Conservation (phyloP, 208 protist genomes). For the Angomonas desouzai region DNA sequence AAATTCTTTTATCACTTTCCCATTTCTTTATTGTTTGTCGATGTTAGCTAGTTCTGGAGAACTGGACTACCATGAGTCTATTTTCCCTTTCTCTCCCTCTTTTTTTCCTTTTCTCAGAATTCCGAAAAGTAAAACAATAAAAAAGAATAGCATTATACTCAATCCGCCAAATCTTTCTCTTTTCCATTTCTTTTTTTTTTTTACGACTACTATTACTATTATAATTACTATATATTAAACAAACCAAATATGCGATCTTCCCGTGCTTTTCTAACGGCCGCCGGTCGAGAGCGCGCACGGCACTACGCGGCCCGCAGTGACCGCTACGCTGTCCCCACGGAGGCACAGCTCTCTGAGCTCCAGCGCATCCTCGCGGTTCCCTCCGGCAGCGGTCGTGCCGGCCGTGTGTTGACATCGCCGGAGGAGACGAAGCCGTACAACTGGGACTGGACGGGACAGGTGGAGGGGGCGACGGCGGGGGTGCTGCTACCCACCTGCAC, state of each 20-base stretch:
- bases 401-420: conserved; percentile 43
- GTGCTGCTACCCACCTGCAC: conserved; percentile 62
- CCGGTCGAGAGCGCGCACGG: conserved; percentile 39
- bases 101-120: too few relatives aligned
- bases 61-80: too few relatives aligned
- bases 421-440: conserved; percentile 55
- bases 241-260: background rate
- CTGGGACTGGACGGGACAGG: conserved; percentile 64
- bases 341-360: conserved; percentile 49
- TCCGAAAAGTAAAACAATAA: too few relatives aligned
- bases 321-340: conserved; percentile 37
- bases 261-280: conserved; percentile 4
- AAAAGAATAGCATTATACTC: too few relatives aligned
- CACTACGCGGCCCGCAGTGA: conserved; percentile 61
- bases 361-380: conserved; percentile 40
- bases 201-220: conserved; percentile 6
- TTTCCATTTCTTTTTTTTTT: background rate
- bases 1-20: too few relatives aligned
- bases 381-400: conserved; percentile 28
- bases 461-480: conserved; percentile 40
- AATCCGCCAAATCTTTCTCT: background rate
- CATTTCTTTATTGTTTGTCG: background rate
- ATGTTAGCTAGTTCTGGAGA: too few relatives aligned
- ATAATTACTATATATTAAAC: background rate
- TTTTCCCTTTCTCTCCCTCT: too few relatives aligned